These are phyloP conservation scores for Leavenworthia alabamica DNA, from an alignment of 345 rosid genomes.

Conservation along the genomic window DNA sequence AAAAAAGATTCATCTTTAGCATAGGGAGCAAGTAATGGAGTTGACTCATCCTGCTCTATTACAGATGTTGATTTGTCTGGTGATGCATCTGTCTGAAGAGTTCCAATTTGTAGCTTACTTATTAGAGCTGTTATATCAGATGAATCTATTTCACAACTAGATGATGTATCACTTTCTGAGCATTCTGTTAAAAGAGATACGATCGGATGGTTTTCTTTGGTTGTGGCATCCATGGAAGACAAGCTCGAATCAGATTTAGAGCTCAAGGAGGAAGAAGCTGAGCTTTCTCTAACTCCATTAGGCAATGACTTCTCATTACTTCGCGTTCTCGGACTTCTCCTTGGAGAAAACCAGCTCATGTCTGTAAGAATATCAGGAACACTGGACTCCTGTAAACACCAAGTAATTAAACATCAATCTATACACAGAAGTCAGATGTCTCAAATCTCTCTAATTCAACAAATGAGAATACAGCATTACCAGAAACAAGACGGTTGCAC, in stretches of 20 bases:
- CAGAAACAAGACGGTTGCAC: slow-evolving; percentile 87
- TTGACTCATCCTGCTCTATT: slow-evolving; percentile 23
- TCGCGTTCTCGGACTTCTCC: slow-evolving; percentile 54
- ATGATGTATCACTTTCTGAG: slow-evolving; percentile 17
- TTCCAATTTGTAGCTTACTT: slow-evolving; percentile 33
- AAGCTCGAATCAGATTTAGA: slow-evolving; percentile 1
- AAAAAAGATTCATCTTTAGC: slow-evolving; percentile 30
- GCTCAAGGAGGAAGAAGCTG: slow-evolving; percentile 30
- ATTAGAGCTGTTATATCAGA: slow-evolving; percentile 38
- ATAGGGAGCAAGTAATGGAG: slow-evolving; percentile 21
- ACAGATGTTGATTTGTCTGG: slow-evolving; percentile 35
- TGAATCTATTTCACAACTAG: slow-evolving; percentile 4
- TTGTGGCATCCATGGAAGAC: slow-evolving; percentile 19
- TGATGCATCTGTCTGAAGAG: slow-evolving; percentile 33
- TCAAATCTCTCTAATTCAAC: background rate
- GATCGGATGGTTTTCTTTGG: slow-evolving; percentile 36
- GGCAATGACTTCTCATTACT: slow-evolving; percentile 36
- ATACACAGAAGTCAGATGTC: background rate
- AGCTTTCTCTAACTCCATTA: slow-evolving; percentile 21
- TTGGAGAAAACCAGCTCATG: slow-evolving; percentile 50
- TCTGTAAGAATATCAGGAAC: slow-evolving; percentile 35
- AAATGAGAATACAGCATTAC: slow-evolving; percentile 32
- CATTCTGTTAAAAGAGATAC: slow-evolving; percentile 32
- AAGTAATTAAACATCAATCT: too few relatives aligned
- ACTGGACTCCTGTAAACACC: slow-evolving; percentile 35